Conservation (phyloP, 2,329 filamentous ascomycete species). For the Penicillium sp. region DNA sequence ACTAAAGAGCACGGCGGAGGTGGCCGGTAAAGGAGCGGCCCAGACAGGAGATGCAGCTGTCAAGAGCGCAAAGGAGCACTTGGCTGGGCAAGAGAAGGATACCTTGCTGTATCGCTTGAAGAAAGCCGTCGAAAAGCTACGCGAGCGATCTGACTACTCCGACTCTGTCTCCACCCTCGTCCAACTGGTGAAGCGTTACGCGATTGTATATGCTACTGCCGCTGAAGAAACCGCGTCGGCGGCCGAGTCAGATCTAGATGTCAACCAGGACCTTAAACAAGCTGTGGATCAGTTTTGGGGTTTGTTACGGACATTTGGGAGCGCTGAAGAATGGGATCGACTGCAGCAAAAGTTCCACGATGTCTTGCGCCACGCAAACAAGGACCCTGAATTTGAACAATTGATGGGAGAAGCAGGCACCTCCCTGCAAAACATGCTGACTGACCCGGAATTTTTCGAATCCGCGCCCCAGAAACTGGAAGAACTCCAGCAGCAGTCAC, state of each 20-base stretch:
- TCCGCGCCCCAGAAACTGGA: constrained; percentile 61
- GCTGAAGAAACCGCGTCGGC: constrained; percentile 61
- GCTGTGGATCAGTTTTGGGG: constrained; percentile 76
- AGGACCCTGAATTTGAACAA: constrained; percentile 75
- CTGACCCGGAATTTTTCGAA: constrained; percentile 79
- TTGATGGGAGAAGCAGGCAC: constrained; percentile 67
- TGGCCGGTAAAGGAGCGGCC: constrained; percentile 33
- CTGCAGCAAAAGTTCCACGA: constrained; percentile 63
- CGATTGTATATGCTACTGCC: constrained; percentile 67
- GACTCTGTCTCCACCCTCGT: constrained; percentile 77
- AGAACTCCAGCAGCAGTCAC: constrained; percentile 53
- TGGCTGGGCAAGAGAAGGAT: constrained; percentile 65
- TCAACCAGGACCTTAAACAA: constrained; percentile 67
- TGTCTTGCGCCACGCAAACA: constrained; percentile 66
- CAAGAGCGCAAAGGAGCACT: constrained; percentile 66
- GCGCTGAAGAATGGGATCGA: constrained; percentile 66
- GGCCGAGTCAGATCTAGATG: constrained; percentile 63
- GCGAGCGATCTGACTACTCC: constrained; percentile 72
- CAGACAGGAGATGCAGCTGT: constrained; percentile 53
- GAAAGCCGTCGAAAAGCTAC: constrained; percentile 65
- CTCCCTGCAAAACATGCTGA: constrained; percentile 73
- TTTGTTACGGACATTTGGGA: constrained; percentile 73
- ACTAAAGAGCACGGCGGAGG: constrained; percentile 48
- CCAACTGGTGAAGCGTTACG: constrained; percentile 70
- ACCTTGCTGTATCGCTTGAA: constrained; percentile 71